Conservation (phyloP, 1,284 basidiomycete genomes). For the Chalciporus sp. region DNA sequence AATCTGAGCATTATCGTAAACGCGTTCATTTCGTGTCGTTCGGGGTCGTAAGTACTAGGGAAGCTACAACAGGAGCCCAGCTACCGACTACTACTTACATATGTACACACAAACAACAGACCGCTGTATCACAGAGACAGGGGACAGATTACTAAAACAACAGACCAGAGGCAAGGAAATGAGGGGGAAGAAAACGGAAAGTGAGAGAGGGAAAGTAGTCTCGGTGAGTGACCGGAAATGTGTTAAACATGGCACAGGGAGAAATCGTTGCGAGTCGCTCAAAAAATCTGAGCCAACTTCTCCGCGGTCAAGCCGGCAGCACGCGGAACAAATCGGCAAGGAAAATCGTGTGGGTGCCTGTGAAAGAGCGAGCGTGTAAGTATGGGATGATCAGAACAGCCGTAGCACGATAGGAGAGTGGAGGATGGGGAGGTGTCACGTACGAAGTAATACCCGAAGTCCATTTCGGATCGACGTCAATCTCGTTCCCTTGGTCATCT, state of each 20-base stretch:
- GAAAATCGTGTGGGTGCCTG: conserved; percentile 30
- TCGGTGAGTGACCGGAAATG: too few relatives aligned
- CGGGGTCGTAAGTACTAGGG: neutral
- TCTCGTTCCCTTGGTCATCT: conserved; percentile 30
- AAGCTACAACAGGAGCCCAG: neutral
- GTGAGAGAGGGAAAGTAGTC: too few relatives aligned
- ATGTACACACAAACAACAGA: neutral
- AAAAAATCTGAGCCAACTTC: conserved; percentile 25
- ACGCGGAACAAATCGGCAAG: conserved; percentile 30
- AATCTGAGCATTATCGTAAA: too few relatives aligned
- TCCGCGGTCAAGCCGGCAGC: conserved; percentile 17
- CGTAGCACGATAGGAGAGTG: neutral
- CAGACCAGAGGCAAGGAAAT: neutral
- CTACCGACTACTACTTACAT: too few relatives aligned
- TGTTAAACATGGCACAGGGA: neutral
- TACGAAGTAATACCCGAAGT: conserved; percentile 32
- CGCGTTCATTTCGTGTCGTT: neutral
- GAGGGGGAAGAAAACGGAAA: neutral
- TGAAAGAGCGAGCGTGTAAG: neutral
- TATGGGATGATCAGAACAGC: neutral
- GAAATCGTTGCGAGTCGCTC: neutral
- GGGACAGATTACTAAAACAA: neutral
- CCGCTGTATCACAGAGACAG: neutral
- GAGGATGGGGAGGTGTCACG: neutral
- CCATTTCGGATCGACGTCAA: conserved; percentile 29